These are phyloP conservation scores for Leishmania mexicana DNA, from an alignment of 208 protist genomes.

Conservation along the genomic window DNA sequence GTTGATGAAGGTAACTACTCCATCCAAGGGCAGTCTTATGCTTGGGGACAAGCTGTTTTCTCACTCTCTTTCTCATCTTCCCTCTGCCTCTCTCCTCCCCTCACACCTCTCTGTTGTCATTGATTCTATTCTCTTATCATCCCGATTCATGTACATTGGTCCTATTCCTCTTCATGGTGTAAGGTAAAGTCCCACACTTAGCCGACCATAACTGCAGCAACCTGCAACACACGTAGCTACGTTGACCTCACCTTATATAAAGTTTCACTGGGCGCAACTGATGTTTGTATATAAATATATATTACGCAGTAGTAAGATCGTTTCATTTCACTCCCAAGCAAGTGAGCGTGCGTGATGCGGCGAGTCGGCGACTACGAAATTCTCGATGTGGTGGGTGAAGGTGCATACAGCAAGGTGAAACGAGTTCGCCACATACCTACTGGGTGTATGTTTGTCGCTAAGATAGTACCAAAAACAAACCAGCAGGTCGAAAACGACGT, in stretches of 20 bases:
- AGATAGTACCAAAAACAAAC: slow-evolving; percentile 81
- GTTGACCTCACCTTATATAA: not conserved
- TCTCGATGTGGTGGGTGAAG: slow-evolving; percentile 72
- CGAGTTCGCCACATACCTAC: slow-evolving; percentile 73
- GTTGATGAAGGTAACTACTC: not conserved
- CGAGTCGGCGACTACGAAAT: slow-evolving; percentile 89
- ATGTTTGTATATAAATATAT: slow-evolving; percentile 1
- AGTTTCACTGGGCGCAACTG: not conserved
- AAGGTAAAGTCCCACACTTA: not conserved
- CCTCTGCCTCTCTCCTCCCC: not conserved
- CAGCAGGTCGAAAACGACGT: slow-evolving; percentile 75
- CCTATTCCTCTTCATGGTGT: not conserved
- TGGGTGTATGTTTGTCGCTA: slow-evolving; percentile 69
- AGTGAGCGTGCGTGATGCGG: slow-evolving; percentile 38
- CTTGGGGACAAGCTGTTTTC: not conserved
- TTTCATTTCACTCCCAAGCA: not conserved
- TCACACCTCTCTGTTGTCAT: not conserved
- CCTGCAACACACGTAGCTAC: not conserved
- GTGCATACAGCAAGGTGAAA: slow-evolving; percentile 87
- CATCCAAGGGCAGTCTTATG: not conserved
- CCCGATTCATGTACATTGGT: not conserved
- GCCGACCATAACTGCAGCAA: not conserved
- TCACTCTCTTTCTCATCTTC: not conserved
- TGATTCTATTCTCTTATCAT: not conserved
- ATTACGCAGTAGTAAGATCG: not conserved